Evolutionary conservation across 495 filamentous ascomycete species (phyloP), one percentile per base, ranked within the genome.

Genomic region (Penicillium chermesinum): DNA sequence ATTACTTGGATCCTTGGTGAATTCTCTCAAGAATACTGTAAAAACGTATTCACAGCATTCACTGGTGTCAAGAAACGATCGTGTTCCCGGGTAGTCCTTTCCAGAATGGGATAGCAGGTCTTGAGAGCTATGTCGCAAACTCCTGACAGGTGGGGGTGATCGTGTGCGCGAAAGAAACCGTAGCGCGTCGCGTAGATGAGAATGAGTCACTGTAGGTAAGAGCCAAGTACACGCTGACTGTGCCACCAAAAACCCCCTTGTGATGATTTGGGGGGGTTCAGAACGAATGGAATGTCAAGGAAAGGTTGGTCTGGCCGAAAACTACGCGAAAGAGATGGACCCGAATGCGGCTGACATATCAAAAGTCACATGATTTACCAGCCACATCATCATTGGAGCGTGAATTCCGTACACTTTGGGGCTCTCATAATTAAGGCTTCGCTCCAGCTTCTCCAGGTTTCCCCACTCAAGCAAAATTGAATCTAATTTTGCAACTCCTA

Each of bases 361-460:
- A 30, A 5, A 10, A 5, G 10, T 30, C 25, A 30, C 25, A 10
- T 30, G 25, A 30, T 4, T 4, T 10, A 30, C 10, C 25, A 30
- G 25, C 25, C 25, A 30, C 25, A 30, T 30, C 25, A 10, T 30
- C 4, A 10, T 10, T 30, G 25, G 25, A 30, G n/a, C n/a, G n/a
- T n/a, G n/a, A n/a, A n/a, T n/a, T n/a, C n/a, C n/a, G n/a, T n/a
- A n/a, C n/a, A n/a, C n/a, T n/a, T n/a, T n/a, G n/a, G n/a, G n/a
- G n/a, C n/a, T n/a, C n/a, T n/a, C n/a, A n/a, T n/a, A n/a, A n/a
- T n/a, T 10, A 30, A 30, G 25, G 25, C 25, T 30, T 30, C 25
- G 10, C 25, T 30, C 25, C 25, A 61, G 58, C 58, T 61, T 61
- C 58, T 64, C 58, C 61, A 60, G 53, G 17, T 59, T 58, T 56